phyloP scores from a whole-genome alignment of 2,329 filamentous ascomycete species.

The Trichoderma sp. region DNA sequence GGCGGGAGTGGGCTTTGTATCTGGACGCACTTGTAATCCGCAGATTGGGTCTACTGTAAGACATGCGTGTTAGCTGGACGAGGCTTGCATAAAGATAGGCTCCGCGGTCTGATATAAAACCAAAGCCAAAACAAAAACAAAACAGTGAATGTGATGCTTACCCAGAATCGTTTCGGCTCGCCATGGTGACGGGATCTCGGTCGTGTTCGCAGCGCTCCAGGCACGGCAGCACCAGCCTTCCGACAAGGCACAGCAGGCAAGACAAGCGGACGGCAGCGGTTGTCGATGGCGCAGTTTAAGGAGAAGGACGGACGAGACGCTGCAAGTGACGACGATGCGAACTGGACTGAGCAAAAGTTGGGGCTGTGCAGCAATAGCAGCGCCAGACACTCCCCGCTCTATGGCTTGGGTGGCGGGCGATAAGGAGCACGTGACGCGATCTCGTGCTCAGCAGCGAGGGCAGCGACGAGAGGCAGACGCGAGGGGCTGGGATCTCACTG shows the following conservation, averaged over 20 bases:
- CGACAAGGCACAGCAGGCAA: neutral
- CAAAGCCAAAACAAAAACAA: neutral
- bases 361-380: constrained; percentile 20
- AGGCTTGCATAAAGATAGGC: neutral
- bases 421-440: constrained; percentile 21
- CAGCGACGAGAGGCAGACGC: neutral
- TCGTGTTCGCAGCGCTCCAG: constrained; percentile 15
- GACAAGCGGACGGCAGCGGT: neutral
- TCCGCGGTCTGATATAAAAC: neutral
- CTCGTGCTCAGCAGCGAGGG: neutral
- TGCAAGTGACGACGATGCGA: constrained; percentile 21
- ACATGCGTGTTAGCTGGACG: constrained; percentile 3
- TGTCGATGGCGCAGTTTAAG: constrained; percentile 18
- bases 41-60: constrained; percentile 74
- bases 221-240: constrained; percentile 21
- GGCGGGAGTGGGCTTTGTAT: neutral
- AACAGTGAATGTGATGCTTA: neutral
- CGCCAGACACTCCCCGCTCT: constrained; percentile 23
- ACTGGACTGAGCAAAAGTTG: constrained; percentile 17
- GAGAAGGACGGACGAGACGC: constrained; percentile 10
- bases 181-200: constrained; percentile 11
- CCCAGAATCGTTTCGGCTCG: constrained; percentile 21
- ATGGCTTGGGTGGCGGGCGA: constrained; percentile 20
- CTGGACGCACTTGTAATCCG: constrained; percentile 80
- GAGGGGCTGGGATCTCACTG: neutral